Evolutionary conservation across 495 filamentous ascomycete species (phyloP).

Genomic region (Lasiosphaeria miniovina): DNA sequence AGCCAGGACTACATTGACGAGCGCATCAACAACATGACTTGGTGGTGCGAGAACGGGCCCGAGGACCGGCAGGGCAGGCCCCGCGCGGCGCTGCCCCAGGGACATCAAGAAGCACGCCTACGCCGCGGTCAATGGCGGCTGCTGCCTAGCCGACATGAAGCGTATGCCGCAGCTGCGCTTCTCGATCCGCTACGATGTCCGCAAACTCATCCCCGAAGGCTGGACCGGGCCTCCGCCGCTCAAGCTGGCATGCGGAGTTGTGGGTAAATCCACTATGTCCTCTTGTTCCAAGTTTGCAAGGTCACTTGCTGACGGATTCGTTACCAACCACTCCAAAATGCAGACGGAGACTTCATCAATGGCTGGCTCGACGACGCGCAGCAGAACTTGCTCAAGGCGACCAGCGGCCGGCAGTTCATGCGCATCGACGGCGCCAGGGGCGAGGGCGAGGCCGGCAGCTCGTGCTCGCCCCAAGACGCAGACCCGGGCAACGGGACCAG

Average conservation of each 20-base stretch:
- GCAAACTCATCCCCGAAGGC: conserved; percentile 29
- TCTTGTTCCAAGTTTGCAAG: neutral
- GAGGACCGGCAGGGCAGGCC: conserved; percentile 33
- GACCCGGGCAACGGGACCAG: conserved; percentile 31
- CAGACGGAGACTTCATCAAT: conserved; percentile 38
- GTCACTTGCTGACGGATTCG: conserved; percentile 22
- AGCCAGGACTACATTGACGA: conserved; percentile 34
- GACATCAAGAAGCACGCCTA: conserved; percentile 35
- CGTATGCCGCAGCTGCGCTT: conserved; percentile 33
- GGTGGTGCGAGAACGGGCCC: conserved; percentile 39
- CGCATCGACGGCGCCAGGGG: conserved; percentile 34
- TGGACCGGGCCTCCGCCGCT: conserved; percentile 36
- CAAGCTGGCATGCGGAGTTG: conserved; percentile 35
- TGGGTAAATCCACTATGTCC: conserved; percentile 11
- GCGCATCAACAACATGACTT: conserved; percentile 32
- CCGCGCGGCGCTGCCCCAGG: conserved; percentile 30
- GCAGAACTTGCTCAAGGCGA: conserved; percentile 32
- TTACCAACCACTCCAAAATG: conserved; percentile 22
- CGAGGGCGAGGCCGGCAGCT: conserved; percentile 26
- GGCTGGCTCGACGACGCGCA: conserved; percentile 37
- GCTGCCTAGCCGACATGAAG: conserved; percentile 31
- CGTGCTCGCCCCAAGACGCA: conserved; percentile 30
- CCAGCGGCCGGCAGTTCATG: conserved; percentile 35
- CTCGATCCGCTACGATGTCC: conserved; percentile 31
- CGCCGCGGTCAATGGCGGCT: conserved; percentile 28